Percentiles rank a stretch among this genome's conserved stretches.
phyloP scores from a whole-genome alignment of 768 basidiomycete genomes.

The Suillus fuscotomentosus region DNA sequence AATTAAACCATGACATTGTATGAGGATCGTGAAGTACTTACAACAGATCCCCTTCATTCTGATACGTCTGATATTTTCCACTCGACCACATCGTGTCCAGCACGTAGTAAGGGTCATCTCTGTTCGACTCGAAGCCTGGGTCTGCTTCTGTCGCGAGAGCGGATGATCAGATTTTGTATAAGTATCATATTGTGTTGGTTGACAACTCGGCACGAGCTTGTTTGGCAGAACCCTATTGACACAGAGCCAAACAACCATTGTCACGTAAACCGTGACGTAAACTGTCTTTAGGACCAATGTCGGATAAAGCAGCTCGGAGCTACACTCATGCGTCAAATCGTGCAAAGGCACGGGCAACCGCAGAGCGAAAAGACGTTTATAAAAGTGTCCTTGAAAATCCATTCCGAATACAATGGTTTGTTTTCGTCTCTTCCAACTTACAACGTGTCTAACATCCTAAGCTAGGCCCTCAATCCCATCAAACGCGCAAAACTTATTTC shows the following conservation, averaged over 20 bases:
- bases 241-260: not conserved
- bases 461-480: slow-evolving; percentile 49
- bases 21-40: slow-evolving; percentile 24
- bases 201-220: not conserved
- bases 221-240: not conserved
- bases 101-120: slow-evolving; percentile 35
- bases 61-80: slow-evolving; percentile 39
- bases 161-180: not conserved
- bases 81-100: slow-evolving; percentile 51
- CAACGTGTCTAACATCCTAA: slow-evolving; percentile 2
- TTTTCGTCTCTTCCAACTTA: slow-evolving; percentile 8
- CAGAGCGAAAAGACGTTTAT: slow-evolving; percentile 64
- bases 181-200: not conserved
- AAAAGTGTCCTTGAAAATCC: slow-evolving; percentile 48
- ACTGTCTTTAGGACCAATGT: slow-evolving; percentile 16
- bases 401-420: slow-evolving; percentile 48
- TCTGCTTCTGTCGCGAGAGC: not conserved
- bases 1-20: slow-evolving; percentile 8
- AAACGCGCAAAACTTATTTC: slow-evolving; percentile 56
- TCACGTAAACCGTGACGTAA: no score
- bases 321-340: slow-evolving; percentile 66
- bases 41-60: slow-evolving; percentile 45
- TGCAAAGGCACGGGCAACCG: slow-evolving; percentile 39
- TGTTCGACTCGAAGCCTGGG: slow-evolving; percentile 35
- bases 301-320: slow-evolving; percentile 47